These are phyloP conservation scores for Paraphoma chrysanthemicola DNA, from an alignment of 2,329 filamentous ascomycete genomes.

Conservation along the genomic window DNA sequence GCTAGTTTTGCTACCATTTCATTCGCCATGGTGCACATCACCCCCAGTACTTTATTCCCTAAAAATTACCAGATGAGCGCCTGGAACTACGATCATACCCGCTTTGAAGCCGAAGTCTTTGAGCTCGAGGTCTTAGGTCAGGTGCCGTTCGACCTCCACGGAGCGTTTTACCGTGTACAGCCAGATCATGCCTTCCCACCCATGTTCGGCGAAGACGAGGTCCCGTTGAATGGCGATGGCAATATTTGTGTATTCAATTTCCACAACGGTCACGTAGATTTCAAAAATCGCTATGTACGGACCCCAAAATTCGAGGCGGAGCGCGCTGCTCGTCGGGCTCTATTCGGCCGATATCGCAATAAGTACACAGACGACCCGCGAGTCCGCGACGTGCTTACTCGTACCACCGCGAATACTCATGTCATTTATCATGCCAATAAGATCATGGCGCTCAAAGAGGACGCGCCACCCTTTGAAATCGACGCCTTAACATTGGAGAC, in stretches of 20 bases:
- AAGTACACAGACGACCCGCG: no score
- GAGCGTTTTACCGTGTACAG: neutral
- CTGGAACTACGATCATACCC: no score
- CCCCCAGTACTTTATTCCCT: no score
- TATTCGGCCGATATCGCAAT: neutral
- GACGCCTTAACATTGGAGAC: no score
- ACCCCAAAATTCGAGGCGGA: neutral
- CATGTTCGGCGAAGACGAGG: neutral
- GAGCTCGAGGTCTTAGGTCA: neutral
- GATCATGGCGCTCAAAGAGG: no score
- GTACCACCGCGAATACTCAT: neutral
- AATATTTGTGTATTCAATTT: neutral
- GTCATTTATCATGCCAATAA: no score
- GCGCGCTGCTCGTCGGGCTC: neutral
- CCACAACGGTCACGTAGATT: neutral
- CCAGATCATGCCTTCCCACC: neutral
- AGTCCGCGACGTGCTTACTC: no score
- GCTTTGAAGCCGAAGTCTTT: no score
- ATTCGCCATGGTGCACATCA: no score
- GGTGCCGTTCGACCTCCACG: neutral
- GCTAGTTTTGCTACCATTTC: no score
- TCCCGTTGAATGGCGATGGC: neutral
- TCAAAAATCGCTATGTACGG: neutral
- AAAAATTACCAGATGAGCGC: no score
- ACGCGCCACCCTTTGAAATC: no score